These are phyloP conservation scores for Syzygium malaccense DNA, from an alignment of 441 rosid species.

Conservation along the genomic window DNA sequence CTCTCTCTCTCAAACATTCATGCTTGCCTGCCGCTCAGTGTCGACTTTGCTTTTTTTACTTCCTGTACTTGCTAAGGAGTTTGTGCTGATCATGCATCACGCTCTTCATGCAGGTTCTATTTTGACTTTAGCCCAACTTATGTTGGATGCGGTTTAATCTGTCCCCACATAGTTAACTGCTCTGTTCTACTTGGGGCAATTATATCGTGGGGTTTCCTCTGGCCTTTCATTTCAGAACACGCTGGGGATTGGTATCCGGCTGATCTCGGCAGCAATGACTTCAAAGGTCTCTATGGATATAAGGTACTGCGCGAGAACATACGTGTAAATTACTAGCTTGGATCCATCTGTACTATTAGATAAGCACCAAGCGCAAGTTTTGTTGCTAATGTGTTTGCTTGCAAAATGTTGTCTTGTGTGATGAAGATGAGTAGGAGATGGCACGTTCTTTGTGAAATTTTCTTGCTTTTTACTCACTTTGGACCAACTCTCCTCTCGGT, in stretches of 20 bases:
- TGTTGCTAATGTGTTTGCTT: background rate
- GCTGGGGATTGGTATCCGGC: conserved; percentile 91
- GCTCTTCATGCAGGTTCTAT: conserved; percentile 51
- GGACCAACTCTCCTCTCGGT: background rate
- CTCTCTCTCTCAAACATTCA: background rate
- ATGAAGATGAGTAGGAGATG: background rate
- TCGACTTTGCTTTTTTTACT: background rate
- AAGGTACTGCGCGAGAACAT: conserved; percentile 35
- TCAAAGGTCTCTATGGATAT: conserved; percentile 91
- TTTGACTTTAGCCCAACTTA: conserved; percentile 92
- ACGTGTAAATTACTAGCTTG: background rate
- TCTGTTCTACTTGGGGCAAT: conserved; percentile 88
- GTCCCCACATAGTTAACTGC: conserved; percentile 89
- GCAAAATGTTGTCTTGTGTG: background rate
- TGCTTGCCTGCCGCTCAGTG: background rate
- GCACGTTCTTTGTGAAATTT: background rate
- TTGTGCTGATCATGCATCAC: conserved; percentile 1
- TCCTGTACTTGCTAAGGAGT: background rate
- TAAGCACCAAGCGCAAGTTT: background rate
- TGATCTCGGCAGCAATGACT: conserved; percentile 67
- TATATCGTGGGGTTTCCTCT: conserved; percentile 84
- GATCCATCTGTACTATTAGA: background rate
- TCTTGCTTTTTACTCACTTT: background rate
- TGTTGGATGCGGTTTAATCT: conserved; percentile 92
- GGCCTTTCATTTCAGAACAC: conserved; percentile 71